phyloP scores from a whole-genome alignment of 1,284 basidiomycete genomes.

The Rhodotorula glutinis region DNA sequence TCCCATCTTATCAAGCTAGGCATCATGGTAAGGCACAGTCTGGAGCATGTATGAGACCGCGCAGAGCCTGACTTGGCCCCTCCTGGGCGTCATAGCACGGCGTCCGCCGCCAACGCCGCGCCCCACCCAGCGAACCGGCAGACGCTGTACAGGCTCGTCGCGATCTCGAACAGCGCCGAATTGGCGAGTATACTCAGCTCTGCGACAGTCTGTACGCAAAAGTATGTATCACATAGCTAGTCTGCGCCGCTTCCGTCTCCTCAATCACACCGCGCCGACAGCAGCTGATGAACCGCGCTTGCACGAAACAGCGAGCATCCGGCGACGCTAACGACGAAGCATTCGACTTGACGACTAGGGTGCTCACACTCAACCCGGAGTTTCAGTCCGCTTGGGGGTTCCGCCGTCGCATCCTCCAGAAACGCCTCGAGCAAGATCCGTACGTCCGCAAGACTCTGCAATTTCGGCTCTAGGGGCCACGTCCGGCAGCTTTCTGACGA shows the following conservation, averaged over 20 bases:
- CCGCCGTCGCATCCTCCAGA: conserved; percentile 68
- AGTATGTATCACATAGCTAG: conserved; percentile 57
- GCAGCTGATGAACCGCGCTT: not conserved
- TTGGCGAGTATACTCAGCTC: conserved; percentile 69
- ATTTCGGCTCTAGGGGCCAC: no score
- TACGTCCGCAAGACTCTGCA: not conserved
- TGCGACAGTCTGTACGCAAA: conserved; percentile 62
- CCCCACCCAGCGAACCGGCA: conserved; percentile 23
- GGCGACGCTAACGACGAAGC: conserved; percentile 59
- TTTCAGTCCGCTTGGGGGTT: conserved; percentile 95
- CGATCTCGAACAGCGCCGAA: conserved; percentile 64
- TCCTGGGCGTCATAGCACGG: conserved; percentile 60
- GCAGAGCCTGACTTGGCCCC: no score
- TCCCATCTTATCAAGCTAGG: no score
- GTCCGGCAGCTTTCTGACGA: no score
- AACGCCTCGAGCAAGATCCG: conserved; percentile 61
- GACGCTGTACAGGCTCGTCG: conserved; percentile 37
- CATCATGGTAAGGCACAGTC: no score
- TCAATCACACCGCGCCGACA: no score
- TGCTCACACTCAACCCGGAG: conserved; percentile 42
- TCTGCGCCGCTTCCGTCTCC: not conserved
- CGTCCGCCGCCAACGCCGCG: conserved; percentile 51
- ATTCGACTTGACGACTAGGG: conserved; percentile 52
- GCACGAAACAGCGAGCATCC: not conserved
- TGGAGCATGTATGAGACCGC: no score